Percentiles rank a stretch among this genome's conserved stretches.
These are phyloP conservation scores for Malus hybrid DNA, from an alignment of 331 rosid species.

Conservation along the genomic window DNA sequence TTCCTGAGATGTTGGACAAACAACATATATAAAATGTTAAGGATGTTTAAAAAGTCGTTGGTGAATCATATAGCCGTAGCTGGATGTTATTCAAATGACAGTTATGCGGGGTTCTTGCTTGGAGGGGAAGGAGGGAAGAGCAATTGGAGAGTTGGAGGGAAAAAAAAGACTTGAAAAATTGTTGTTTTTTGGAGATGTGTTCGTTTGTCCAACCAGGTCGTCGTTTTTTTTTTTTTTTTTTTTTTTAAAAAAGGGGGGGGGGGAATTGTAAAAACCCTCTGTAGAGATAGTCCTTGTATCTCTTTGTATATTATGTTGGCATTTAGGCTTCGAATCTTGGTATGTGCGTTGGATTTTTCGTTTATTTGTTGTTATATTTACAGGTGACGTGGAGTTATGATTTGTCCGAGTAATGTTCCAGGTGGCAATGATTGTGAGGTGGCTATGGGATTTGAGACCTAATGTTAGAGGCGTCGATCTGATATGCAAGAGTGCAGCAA, in stretches of 20 bases:
- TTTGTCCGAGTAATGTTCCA: not conserved
- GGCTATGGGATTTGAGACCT: constrained; percentile 1
- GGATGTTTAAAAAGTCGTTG: constrained; percentile 46
- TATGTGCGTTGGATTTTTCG: too few species aligned
- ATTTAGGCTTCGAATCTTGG: too few species aligned
- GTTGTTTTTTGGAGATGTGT: not conserved
- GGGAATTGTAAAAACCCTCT: constrained; percentile 2
- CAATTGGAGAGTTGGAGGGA: constrained; percentile 24
- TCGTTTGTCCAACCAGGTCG: not conserved
- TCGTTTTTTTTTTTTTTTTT: too few species aligned
- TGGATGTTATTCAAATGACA: constrained; percentile 52
- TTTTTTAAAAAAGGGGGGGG: too few species aligned
- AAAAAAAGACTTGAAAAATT: constrained; percentile 1
- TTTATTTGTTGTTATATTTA: too few species aligned
- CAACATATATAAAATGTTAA: constrained; percentile 26
- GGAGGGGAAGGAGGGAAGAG: not conserved
- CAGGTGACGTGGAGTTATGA: constrained; percentile 16
- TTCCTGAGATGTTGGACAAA: constrained; percentile 30
- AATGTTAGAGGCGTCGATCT: not conserved
- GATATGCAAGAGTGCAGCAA: constrained; percentile 5
- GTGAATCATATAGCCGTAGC: constrained; percentile 57
- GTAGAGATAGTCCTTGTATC: constrained; percentile 19
- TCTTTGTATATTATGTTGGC: not conserved
- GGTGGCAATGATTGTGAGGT: constrained; percentile 8
- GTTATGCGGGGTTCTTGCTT: constrained; percentile 48